A percentile compares a stretch with the other conserved stretches of the same genome.
Conservation (phyloP, 2,329 filamentous ascomycete species). For the Orbilia blumenaviensis region DNA sequence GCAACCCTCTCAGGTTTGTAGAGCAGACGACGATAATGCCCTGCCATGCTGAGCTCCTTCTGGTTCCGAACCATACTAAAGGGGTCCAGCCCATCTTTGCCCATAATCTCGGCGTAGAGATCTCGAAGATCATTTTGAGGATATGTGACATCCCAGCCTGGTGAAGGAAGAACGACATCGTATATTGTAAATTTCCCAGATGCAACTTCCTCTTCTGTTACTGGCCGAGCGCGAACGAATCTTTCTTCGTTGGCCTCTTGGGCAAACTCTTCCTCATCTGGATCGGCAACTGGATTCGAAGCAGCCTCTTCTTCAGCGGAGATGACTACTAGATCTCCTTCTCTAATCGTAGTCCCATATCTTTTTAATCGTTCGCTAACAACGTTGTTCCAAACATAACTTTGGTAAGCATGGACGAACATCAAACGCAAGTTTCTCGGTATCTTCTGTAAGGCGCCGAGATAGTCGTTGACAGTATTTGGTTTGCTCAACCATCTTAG, state of each 20-base stretch:
- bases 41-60: conserved; percentile 87
- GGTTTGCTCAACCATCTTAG: conserved; percentile 73
- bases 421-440: conserved; percentile 84
- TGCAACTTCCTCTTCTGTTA: conserved; percentile 79
- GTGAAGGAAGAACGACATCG: conserved; percentile 90
- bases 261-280: conserved; percentile 63
- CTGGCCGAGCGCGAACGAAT: conserved; percentile 74
- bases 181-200: conserved; percentile 81
- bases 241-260: conserved; percentile 66
- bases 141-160: conserved; percentile 88
- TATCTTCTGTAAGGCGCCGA: conserved; percentile 82
- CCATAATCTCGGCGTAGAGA: conserved; percentile 90
- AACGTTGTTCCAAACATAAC: conserved; percentile 88
- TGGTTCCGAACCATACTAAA: conserved; percentile 85
- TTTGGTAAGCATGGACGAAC: conserved; percentile 98
- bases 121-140: conserved; percentile 82
- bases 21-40: conserved; percentile 86
- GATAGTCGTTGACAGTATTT: conserved; percentile 66
- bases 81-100: conserved; percentile 76
- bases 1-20: conserved; percentile 72
- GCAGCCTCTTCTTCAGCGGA: conserved; percentile 37
- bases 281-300: conserved; percentile 58
- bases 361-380: conserved; percentile 81
- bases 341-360: conserved; percentile 76
- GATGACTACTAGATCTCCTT: conserved; percentile 82